A percentile compares a stretch with the other conserved stretches of the same genome.
These are phyloP conservation scores for Ricinus communis DNA, from an alignment of 345 rosid species.

Conservation along the genomic window DNA sequence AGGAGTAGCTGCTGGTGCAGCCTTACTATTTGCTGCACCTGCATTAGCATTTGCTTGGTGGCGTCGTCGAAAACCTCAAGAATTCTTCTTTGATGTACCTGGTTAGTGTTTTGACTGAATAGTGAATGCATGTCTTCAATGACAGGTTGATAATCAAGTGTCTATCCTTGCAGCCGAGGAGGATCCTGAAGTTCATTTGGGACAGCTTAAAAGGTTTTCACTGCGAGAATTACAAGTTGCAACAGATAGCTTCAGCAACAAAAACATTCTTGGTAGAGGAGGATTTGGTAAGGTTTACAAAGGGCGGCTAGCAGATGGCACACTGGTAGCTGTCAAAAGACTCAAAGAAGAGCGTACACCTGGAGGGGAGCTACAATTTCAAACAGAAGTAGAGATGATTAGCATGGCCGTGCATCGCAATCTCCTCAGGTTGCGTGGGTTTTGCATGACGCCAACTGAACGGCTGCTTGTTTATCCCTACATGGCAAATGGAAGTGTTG, in stretches of 20 bases:
- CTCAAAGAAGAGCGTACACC: slow-evolving; percentile 97
- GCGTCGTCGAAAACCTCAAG: slow-evolving; percentile 89
- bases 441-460: slow-evolving; percentile 97
- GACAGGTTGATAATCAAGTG: not conserved
- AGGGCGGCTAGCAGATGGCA: slow-evolving; percentile 88
- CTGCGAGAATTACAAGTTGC: slow-evolving; percentile 95
- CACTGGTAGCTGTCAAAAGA: slow-evolving; percentile 92
- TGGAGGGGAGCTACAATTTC: slow-evolving; percentile 97
- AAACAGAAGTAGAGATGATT: slow-evolving; percentile 98
- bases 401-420: slow-evolving; percentile 99
- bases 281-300: slow-evolving; percentile 98
- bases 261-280: slow-evolving; percentile 92
- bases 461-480: slow-evolving; percentile 92
- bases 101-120: slow-evolving; percentile 48
- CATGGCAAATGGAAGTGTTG: slow-evolving; percentile 99
- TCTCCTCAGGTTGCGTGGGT: slow-evolving; percentile 85
- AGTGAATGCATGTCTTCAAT: not conserved
- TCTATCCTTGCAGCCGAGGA: slow-evolving; percentile 75
- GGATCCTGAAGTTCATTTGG: slow-evolving; percentile 96
- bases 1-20: slow-evolving; percentile 99
- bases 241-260: slow-evolving; percentile 86
- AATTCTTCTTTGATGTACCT: slow-evolving; percentile 91
- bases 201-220: slow-evolving; percentile 95
- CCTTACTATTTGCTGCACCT: slow-evolving; percentile 94
- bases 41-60: slow-evolving; percentile 98